phyloP scores from a whole-genome alignment of 1,139 yeast genomes.

The Yamadazyma diospyri region DNA sequence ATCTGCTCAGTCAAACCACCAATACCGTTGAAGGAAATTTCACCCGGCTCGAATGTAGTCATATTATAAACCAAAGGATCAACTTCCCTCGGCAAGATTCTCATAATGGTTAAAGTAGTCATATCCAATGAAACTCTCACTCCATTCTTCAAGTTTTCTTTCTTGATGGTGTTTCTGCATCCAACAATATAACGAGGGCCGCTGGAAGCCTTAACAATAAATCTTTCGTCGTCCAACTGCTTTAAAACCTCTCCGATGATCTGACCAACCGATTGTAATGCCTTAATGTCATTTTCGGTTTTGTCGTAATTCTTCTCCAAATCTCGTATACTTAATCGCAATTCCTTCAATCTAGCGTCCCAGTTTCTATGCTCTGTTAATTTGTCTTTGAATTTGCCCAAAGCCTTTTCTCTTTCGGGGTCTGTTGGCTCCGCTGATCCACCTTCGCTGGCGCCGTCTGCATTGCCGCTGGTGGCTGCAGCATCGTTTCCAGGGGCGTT shows the following conservation, averaged over 20 bases:
- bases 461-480: neutral
- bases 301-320: conserved; percentile 82
- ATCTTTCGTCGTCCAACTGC: conserved; percentile 91
- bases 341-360: conserved; percentile 86
- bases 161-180: conserved; percentile 88
- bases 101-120: conserved; percentile 97
- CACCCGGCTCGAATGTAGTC: conserved; percentile 98
- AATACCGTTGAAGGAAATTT: conserved; percentile 88
- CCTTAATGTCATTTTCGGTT: conserved; percentile 96
- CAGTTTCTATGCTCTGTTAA: conserved; percentile 90
- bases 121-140: conserved; percentile 95
- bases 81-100: conserved; percentile 95
- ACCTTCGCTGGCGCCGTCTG: neutral
- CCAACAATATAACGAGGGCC: conserved; percentile 99
- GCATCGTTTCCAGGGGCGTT: too few species aligned
- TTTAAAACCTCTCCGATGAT: conserved; percentile 96
- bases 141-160: conserved; percentile 83
- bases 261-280: conserved; percentile 96
- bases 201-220: conserved; percentile 92
- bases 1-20: conserved; percentile 98
- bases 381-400: conserved; percentile 78
- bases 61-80: conserved; percentile 97
- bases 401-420: conserved; percentile 77
- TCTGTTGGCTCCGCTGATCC: conserved; percentile 25
- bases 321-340: conserved; percentile 79